Conservation (phyloP, 177 flowering plant species). For the Vitis hybrid region DNA sequence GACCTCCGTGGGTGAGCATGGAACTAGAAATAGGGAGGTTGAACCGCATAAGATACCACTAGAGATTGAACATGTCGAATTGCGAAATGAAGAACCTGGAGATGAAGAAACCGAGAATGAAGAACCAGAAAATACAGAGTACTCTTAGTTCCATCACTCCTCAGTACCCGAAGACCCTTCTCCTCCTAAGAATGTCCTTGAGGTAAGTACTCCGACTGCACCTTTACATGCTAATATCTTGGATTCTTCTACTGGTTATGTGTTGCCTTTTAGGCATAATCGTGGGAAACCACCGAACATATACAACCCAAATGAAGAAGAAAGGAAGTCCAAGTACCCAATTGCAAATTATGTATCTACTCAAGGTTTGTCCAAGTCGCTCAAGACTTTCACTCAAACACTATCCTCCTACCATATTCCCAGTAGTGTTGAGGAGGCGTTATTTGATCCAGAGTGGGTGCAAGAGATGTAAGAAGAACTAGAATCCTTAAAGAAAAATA, state of each 20-base stretch:
- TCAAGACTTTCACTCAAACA: slow-evolving; percentile 1
- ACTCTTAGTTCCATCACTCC: not conserved
- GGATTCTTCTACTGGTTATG: slow-evolving; percentile 3
- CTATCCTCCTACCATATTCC: not conserved
- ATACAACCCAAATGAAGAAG: not conserved
- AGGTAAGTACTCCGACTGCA: slow-evolving; percentile 2
- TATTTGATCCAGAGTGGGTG: slow-evolving; percentile 2
- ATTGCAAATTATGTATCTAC: slow-evolving; percentile 6
- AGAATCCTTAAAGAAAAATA: not conserved
- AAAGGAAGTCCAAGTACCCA: slow-evolving; percentile 7
- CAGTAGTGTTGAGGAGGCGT: not conserved
- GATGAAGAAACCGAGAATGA: not conserved
- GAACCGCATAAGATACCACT: not conserved
- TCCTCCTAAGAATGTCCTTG: not conserved
- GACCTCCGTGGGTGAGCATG: not conserved
- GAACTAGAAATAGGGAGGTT: not conserved
- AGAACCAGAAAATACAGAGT: not conserved
- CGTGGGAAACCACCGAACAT: slow-evolving; percentile 9
- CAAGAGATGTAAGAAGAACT: slow-evolving; percentile 6
- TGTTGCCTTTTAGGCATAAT: not conserved
- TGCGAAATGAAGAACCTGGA: not conserved
- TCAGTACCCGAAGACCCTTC: not conserved
- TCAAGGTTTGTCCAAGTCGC: not conserved
- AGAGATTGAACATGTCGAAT: not conserved
- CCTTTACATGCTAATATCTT: not conserved